These are phyloP conservation scores for Azolla pinnata DNA, from an alignment of 75 land plant species.

Conservation along the genomic window DNA sequence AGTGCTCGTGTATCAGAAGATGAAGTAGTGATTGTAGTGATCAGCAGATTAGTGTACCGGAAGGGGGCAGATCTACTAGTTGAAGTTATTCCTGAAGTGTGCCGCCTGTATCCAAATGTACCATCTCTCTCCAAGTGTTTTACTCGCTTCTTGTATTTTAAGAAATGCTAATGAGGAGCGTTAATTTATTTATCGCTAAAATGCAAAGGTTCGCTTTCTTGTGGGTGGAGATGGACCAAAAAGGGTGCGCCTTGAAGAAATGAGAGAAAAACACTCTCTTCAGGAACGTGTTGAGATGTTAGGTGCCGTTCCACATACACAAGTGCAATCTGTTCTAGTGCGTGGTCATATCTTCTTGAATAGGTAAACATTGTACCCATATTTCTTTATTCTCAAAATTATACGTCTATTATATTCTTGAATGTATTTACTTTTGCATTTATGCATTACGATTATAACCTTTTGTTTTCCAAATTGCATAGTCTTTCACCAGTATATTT, in stretches of 20 bases:
- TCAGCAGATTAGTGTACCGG: conserved; percentile 94
- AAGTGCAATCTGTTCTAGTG: conserved; percentile 78
- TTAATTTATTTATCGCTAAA: background rate
- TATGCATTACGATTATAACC: too few relatives aligned
- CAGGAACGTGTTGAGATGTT: conserved; percentile 99
- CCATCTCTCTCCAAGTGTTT: too few relatives aligned
- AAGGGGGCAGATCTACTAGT: conserved; percentile 98
- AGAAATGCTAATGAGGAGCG: too few relatives aligned
- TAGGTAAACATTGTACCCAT: too few relatives aligned
- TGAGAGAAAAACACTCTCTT: conserved; percentile 94
- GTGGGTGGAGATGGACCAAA: conserved; percentile 99
- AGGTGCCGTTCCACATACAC: conserved; percentile 95
- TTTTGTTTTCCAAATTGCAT: too few relatives aligned
- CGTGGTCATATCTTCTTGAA: conserved; percentile 95
- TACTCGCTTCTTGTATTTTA: too few relatives aligned
- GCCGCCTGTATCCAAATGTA: conserved; percentile 74
- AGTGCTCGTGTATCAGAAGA: conserved; percentile 29
- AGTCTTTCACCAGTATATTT: too few relatives aligned
- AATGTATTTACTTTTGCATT: too few relatives aligned
- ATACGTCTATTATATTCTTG: too few relatives aligned
- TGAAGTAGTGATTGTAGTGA: conserved; percentile 79
- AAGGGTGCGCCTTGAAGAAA: conserved; percentile 92
- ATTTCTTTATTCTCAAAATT: too few relatives aligned
- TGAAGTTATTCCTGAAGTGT: conserved; percentile 95
- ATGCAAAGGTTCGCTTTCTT: conserved; percentile 70